Evolutionary conservation across 108 stramenopile species (phyloP), one percentile per base, ranked within the genome.

Genomic region (Pseudonitzschia pungens): DNA sequence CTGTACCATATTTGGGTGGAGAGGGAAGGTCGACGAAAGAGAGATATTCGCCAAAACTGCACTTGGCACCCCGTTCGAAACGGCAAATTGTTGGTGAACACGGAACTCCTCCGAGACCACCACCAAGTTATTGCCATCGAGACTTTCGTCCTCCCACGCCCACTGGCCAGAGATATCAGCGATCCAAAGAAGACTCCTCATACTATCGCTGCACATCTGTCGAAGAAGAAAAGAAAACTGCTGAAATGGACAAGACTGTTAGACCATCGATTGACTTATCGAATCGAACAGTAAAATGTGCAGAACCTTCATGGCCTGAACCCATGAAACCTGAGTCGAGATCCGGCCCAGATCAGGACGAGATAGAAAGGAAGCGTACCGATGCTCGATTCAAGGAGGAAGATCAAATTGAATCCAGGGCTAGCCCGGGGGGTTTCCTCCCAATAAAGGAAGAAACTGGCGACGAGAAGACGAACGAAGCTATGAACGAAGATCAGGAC

Each of bases 1-100:
- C 78, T 0, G 78, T 79, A n/a, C 78, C 78, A 44, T 55, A 31
- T 57, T 41, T 79, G 40, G 73, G 73, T n/a, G 68, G 60, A 40
- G 72, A 72, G 20, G 54, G 52, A 50, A 69, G 67, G 40, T 53
- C 27, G 18, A 40, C 28, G 15, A 62, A 62, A 9, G 27, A 48
- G 40, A 42, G 36, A 27, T 67, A 26, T 50, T 67, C 66, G 14
- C 66, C 66, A 12, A 22, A n/a, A 50, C 12, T 67, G 45, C 66
- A 67, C 26, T 41, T 67, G 12, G 28, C 66, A 0, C 66, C 66
- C 22, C 66, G 66, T 22, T 48, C 27, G 26, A 67, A 14, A 14
- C 7, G 43, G 50, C 45, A 36, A 67, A 12, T 67, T 8, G 26
- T 62, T 62, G 28, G 60, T 31, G 33, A 33, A 62, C 15, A 26